phyloP scores from a whole-genome alignment of 2,329 filamentous ascomycete genomes.

The Ophiostoma populinum region DNA sequence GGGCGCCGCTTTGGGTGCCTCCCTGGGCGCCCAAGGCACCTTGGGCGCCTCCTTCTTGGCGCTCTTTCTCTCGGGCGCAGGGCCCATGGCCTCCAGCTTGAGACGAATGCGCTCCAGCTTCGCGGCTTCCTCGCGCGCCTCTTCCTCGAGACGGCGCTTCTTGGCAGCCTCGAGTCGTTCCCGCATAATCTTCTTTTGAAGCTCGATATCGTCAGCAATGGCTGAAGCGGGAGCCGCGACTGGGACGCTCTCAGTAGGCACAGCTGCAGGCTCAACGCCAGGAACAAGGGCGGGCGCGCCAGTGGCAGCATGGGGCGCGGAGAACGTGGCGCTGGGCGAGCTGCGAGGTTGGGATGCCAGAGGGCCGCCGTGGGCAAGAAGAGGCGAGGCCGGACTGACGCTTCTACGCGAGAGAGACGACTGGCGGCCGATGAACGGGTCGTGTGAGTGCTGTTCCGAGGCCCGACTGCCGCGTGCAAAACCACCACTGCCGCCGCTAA shows the following conservation, averaged over 20 bases:
- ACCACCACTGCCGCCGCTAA: constrained; percentile 69
- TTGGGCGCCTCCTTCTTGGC: constrained; percentile 34
- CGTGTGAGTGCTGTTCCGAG: too few species aligned
- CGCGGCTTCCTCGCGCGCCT: constrained; percentile 55
- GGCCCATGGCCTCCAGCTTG: constrained; percentile 54
- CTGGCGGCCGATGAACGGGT: constrained; percentile 27
- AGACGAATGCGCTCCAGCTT: constrained; percentile 52
- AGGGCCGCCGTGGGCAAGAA: constrained; percentile 21
- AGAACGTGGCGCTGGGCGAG: constrained; percentile 21
- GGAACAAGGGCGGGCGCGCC: too few species aligned
- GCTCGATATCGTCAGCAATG: constrained; percentile 38
- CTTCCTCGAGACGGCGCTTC: constrained; percentile 49
- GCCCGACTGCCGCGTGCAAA: too few species aligned
- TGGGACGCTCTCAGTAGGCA: not conserved
- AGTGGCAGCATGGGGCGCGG: not conserved
- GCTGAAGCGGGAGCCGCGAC: too few species aligned
- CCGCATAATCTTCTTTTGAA: constrained; percentile 55
- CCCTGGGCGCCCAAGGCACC: too few species aligned
- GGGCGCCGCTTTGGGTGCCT: too few species aligned
- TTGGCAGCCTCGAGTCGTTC: constrained; percentile 53
- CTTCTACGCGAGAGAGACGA: constrained; percentile 31
- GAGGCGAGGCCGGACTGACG: constrained; percentile 33
- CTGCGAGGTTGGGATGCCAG: constrained; percentile 24
- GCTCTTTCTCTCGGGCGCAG: constrained; percentile 41
- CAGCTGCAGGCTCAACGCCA: not conserved